Conservation (phyloP, 139 green algal genomes). For the Coelastrella sp. region DNA sequence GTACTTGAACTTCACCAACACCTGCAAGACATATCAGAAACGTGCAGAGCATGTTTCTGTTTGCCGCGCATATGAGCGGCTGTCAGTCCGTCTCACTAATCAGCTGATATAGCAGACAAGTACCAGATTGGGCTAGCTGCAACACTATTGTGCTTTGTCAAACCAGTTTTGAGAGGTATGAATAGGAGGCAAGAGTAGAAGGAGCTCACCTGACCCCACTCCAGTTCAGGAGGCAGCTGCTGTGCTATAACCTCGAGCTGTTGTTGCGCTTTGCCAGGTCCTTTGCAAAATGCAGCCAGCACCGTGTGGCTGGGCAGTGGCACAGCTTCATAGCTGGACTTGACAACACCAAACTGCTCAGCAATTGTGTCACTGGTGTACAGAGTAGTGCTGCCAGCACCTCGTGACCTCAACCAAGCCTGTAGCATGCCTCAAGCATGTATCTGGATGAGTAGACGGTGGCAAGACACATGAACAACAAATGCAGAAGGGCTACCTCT, state of each 20-base stretch:
- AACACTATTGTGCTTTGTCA: neutral
- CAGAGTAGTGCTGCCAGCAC: slow-evolving; percentile 51
- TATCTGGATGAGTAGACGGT: no score
- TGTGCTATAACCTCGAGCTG: slow-evolving; percentile 5
- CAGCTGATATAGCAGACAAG: neutral
- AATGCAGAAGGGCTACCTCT: no score
- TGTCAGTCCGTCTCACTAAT: no score
- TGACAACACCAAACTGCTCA: slow-evolving; percentile 83
- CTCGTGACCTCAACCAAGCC: slow-evolving; percentile 86
- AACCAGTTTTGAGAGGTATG: neutral
- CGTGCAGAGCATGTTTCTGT: neutral
- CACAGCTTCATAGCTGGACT: slow-evolving; percentile 79
- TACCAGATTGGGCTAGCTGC: neutral
- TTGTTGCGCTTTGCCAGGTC: neutral
- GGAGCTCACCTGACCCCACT: slow-evolving; percentile 20
- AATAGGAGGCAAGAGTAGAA: neutral
- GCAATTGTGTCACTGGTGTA: slow-evolving; percentile 81
- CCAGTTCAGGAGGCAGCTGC: slow-evolving; percentile 20
- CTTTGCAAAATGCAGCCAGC: slow-evolving; percentile 54
- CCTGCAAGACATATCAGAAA: slow-evolving; percentile 20
- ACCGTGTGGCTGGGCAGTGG: slow-evolving; percentile 68
- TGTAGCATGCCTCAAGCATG: slow-evolving; percentile 70
- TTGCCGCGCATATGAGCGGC: neutral
- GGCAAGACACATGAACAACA: neutral
- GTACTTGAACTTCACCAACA: slow-evolving; percentile 51